phyloP scores from a whole-genome alignment of 2,329 filamentous ascomycete species.

The Penicillium sp. region DNA sequence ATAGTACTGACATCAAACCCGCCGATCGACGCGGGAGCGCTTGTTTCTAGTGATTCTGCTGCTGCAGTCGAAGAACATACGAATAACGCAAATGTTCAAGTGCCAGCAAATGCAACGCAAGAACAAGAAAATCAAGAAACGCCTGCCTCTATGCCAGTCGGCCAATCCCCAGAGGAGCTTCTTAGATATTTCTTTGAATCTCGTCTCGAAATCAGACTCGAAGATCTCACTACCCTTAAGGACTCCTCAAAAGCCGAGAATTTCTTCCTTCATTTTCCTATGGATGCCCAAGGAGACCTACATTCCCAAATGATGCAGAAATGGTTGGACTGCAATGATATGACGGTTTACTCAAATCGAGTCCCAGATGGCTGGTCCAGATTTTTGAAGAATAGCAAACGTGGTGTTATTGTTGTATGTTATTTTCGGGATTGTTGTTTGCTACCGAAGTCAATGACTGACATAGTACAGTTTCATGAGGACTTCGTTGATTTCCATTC shows the following conservation, averaged over 20 bases:
- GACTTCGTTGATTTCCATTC: slow-evolving; percentile 35
- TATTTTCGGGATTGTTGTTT: neutral
- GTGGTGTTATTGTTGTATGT: slow-evolving; percentile 42
- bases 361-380: slow-evolving; percentile 39
- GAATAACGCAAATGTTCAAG: too few species aligned
- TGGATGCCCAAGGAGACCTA: slow-evolving; percentile 12
- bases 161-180: too few species aligned
- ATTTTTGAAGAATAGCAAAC: slow-evolving; percentile 32
- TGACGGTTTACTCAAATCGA: slow-evolving; percentile 34
- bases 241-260: slow-evolving; percentile 20
- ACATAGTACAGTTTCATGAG: slow-evolving; percentile 40
- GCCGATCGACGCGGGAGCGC: neutral
- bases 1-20: neutral
- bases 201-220: slow-evolving; percentile 31
- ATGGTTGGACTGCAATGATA: slow-evolving; percentile 30
- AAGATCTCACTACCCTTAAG: slow-evolving; percentile 32
- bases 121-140: neutral
- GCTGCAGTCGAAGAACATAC: neutral
- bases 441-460: neutral
- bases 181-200: slow-evolving; percentile 19
- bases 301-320: slow-evolving; percentile 34
- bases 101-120: neutral
- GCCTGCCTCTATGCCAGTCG: neutral
- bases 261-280: slow-evolving; percentile 43
- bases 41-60: neutral